Percentiles rank a stretch among this genome's conserved stretches.
phyloP scores from a whole-genome alignment of 805 yeast species.

The Saccharomyces mikatae region DNA sequence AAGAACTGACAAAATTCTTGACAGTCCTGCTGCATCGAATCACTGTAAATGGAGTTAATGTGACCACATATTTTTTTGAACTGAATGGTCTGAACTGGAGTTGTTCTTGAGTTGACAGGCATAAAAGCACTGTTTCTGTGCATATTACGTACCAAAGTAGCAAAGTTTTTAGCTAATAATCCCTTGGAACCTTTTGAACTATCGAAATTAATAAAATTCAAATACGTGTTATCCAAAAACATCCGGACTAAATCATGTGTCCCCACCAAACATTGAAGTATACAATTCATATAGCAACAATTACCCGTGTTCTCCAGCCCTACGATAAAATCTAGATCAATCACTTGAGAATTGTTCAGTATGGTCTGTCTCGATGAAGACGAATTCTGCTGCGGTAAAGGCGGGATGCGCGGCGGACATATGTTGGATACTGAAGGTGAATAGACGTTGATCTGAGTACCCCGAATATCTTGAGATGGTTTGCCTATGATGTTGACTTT shows the following conservation, averaged over 20 bases:
- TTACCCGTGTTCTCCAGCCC: conserved; percentile 82
- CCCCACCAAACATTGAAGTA: conserved; percentile 77
- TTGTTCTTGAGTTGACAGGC: conserved; percentile 21
- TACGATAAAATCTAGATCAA: conserved; percentile 39
- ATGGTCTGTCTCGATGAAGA: conserved; percentile 1
- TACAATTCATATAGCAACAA: conserved; percentile 88
- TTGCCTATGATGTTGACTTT: neutral
- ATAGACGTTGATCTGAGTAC: neutral
- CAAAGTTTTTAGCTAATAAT: conserved; percentile 60
- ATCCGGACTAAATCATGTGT: conserved; percentile 56
- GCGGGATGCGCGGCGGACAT: conserved; percentile 8
- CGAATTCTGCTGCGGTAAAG: conserved; percentile 9
- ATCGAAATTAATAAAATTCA: conserved; percentile 58
- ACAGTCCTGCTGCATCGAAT: conserved; percentile 84
- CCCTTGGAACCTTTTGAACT: conserved; percentile 78
- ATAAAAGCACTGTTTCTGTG: conserved; percentile 31
- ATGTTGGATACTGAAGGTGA: neutral
- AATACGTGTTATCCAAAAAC: conserved; percentile 54
- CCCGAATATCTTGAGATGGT: neutral
- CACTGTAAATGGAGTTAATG: conserved; percentile 66
- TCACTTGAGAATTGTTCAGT: conserved; percentile 5
- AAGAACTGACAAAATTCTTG: conserved; percentile 87
- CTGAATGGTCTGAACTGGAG: conserved; percentile 48
- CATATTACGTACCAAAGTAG: conserved; percentile 49
- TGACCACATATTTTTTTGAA: conserved; percentile 65